Evolutionary conservation across 805 yeast species (phyloP).

Genomic region (Candida hispaniensis): DNA sequence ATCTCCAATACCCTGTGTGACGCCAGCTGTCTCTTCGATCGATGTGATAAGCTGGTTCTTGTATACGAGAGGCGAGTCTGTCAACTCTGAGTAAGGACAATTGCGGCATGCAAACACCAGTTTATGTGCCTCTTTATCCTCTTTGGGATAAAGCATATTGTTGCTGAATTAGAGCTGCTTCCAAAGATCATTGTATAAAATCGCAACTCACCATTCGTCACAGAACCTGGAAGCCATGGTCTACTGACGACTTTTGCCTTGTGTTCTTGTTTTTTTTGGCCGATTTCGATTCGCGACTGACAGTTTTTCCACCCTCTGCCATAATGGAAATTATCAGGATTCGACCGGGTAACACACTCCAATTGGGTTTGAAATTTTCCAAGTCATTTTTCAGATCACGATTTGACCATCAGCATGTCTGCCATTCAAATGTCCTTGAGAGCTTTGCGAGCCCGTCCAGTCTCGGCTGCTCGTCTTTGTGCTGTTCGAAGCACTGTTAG

Average conservation of each 20-base stretch:
- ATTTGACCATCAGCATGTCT: constrained; percentile 12
- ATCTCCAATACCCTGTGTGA: constrained; percentile 85
- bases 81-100: constrained; percentile 86
- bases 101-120: constrained; percentile 87
- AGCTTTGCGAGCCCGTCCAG: constrained; percentile 14
- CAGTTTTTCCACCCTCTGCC: too few species aligned
- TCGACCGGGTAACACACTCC: constrained; percentile 15
- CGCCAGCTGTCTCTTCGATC: constrained; percentile 93
- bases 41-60: constrained; percentile 86
- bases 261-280: too few species aligned
- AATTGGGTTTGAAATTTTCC: constrained; percentile 10
- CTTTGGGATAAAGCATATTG: constrained; percentile 96
- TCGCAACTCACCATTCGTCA: constrained; percentile 52
- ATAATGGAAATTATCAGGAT: too few species aligned
- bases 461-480: too few species aligned
- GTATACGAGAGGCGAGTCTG: constrained; percentile 73
- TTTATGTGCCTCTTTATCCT: constrained; percentile 68
- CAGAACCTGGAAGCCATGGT: constrained; percentile 75
- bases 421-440: constrained; percentile 16
- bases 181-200: not conserved
- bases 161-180: constrained; percentile 39
- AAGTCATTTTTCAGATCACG: constrained; percentile 3
- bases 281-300: too few species aligned
- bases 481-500: constrained; percentile 14
- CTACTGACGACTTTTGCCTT: too few species aligned